Percentiles rank a stretch among this genome's conserved stretches.
These are phyloP conservation scores for Boehmeria nivea DNA, from an alignment of 306 rosid genomes.

Conservation along the genomic window DNA sequence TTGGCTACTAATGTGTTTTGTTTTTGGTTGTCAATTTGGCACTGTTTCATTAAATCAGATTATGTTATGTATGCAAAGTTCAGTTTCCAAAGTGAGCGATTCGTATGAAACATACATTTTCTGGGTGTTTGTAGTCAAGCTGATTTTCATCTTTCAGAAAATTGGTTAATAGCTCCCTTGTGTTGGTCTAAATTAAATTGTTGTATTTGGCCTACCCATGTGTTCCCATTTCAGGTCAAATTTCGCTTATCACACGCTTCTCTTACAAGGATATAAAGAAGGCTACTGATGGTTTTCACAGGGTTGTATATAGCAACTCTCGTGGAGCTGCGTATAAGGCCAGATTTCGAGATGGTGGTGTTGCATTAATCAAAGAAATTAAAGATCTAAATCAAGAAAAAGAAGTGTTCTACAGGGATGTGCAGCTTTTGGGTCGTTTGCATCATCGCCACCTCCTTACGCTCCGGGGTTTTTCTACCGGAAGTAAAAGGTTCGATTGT, in stretches of 20 bases:
- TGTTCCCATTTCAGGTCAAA: constrained; percentile 45
- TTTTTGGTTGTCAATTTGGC: no score
- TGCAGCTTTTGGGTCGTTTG: constrained; percentile 74
- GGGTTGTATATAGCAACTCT: constrained; percentile 52
- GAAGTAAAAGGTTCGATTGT: constrained; percentile 53
- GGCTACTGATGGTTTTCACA: constrained; percentile 71
- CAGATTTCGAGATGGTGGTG: constrained; percentile 52
- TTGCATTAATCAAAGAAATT: constrained; percentile 67
- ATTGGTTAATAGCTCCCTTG: no score
- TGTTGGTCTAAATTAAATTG: no score
- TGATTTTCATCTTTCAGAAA: no score
- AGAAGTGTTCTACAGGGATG: constrained; percentile 52
- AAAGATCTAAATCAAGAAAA: constrained; percentile 38
- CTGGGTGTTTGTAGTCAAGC: no score
- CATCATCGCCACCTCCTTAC: constrained; percentile 93
- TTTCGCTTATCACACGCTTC: constrained; percentile 49
- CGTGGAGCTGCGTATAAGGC: constrained; percentile 63
- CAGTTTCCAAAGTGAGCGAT: no score
- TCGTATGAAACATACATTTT: no score
- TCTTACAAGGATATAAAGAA: constrained; percentile 62
- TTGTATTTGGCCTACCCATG: constrained; percentile 4
- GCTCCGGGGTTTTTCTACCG: constrained; percentile 64
- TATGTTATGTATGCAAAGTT: no score
- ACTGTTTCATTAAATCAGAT: no score
- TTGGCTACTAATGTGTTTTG: no score